phyloP scores from a whole-genome alignment of 129 eudicot species.

The Centaurea solstitialis region DNA sequence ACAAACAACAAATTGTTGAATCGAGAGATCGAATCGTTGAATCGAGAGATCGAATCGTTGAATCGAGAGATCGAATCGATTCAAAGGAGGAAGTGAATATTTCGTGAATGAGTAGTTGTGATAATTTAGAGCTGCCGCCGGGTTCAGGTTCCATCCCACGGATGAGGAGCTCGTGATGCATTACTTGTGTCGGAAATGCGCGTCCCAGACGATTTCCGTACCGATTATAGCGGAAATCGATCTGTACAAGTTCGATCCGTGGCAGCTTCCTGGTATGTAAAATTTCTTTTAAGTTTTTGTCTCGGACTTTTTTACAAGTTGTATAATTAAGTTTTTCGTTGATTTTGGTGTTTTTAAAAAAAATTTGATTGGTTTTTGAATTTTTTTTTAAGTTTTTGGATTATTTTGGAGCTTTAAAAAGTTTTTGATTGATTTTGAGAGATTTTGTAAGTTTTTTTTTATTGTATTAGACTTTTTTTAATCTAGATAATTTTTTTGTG shows the following conservation, averaged over 20 bases:
- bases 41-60: background rate
- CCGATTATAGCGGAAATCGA: conserved; percentile 66
- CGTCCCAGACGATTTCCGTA: conserved; percentile 48
- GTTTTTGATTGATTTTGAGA: too few species aligned
- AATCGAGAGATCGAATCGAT: background rate
- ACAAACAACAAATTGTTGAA: background rate
- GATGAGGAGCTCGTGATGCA: conserved; percentile 69
- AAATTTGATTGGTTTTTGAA: too few species aligned
- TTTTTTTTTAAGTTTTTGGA: too few species aligned
- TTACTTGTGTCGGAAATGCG: conserved; percentile 57
- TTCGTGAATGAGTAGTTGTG: conserved; percentile 44
- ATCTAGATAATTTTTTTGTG: too few species aligned
- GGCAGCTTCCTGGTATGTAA: conserved; percentile 80
- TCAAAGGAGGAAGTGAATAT: background rate
- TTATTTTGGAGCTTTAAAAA: too few species aligned
- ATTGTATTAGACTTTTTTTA: too few species aligned
- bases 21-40: background rate
- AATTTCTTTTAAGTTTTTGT: background rate
- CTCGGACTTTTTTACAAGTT: too few species aligned
- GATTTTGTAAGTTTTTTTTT: too few species aligned
- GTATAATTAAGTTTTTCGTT: too few species aligned
- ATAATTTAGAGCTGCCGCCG: conserved; percentile 46
- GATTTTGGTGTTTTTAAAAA: background rate
- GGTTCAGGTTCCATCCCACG: conserved; percentile 70
- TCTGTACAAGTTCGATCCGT: conserved; percentile 71